Evolutionary conservation across 306 rosid species (phyloP).

Genomic region (Biancaea sappan): DNA sequence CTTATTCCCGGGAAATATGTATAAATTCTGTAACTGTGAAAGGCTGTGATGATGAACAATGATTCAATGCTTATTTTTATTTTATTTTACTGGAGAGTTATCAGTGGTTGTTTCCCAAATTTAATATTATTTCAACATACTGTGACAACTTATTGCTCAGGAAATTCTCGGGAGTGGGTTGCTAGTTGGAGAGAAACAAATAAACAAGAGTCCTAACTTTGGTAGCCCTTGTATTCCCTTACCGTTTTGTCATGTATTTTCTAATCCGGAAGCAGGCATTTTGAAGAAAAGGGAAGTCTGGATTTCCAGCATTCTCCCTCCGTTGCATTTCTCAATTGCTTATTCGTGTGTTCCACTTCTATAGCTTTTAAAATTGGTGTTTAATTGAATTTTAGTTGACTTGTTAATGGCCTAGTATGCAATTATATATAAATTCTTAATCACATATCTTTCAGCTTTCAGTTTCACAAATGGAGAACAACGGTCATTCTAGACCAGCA

Average conservation of each 20-base stretch:
- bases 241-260: not conserved
- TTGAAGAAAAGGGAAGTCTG: not conserved
- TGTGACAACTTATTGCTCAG: not conserved
- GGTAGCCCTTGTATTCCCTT: not conserved
- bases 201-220: not conserved
- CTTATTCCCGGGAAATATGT: not conserved
- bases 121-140: not conserved
- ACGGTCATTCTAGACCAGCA: constrained; percentile 69
- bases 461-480: constrained; percentile 80
- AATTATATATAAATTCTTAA: constrained; percentile 25
- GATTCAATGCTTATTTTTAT: not conserved
- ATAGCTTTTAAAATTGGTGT: not conserved
- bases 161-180: not conserved
- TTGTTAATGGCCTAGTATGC: not conserved
- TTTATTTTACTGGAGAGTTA: not conserved
- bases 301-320: not conserved
- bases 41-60: not conserved
- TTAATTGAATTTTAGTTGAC: not conserved
- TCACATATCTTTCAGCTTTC: constrained; percentile 72
- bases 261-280: not conserved
- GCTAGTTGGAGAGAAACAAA: not conserved
- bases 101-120: not conserved
- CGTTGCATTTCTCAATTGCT: not conserved
- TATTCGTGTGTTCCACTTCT: not conserved
- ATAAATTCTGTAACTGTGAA: not conserved